Base-by-base conservation (phyloP, 2,329 filamentous ascomycete species). In the Fusarium mangiferae region DNA sequence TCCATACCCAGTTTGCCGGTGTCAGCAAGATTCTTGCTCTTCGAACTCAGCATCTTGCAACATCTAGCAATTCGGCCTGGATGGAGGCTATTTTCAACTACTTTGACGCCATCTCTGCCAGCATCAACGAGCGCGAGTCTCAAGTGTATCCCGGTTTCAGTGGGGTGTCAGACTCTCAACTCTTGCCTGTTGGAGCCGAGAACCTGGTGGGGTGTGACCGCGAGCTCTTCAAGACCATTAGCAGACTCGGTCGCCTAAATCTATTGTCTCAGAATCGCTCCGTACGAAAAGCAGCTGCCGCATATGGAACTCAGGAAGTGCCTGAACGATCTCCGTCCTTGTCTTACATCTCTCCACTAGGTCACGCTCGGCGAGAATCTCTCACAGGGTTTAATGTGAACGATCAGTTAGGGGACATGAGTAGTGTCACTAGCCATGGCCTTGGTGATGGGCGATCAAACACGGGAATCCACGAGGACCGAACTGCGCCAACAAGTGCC, bases 11-110 rank as follows among this genome's bases (percentile, higher is more conserved):
- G 80, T 95, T 98, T 78, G 94, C 94, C 2, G 95, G 96, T 1
- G 95, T 98, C 44, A 95, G 95, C 83, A 97, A 97, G 85, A 90
- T 98, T 38, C 88, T 98, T 17, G 90, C 91, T 8, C 90, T 98
- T 84, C 89, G 95, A 67, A 72, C 78, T 7, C 89, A 92, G 73
- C 75, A 77, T 39, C 66, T 77, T 36, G 66, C 80, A 83, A 87
- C 80, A 78, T 90, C 78, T 82, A 89, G 90, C 57, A 93, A 95
- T 69, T 93, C 94, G 66, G 90, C 91, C 18, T 98, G 95, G 95
- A 96, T 98, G 85, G 94, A 97, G 78, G 91, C 94, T 46, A 91
- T 98, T 76, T 98, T 98, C 79, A 96, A 94, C 39, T 97, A 96
- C 87, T 97, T 97, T 80, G 96, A 98, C 81, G 94, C 95, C 62